These are phyloP conservation scores for Nemania sp. DNA, from an alignment of 2,329 filamentous ascomycete genomes.

Conservation along the genomic window DNA sequence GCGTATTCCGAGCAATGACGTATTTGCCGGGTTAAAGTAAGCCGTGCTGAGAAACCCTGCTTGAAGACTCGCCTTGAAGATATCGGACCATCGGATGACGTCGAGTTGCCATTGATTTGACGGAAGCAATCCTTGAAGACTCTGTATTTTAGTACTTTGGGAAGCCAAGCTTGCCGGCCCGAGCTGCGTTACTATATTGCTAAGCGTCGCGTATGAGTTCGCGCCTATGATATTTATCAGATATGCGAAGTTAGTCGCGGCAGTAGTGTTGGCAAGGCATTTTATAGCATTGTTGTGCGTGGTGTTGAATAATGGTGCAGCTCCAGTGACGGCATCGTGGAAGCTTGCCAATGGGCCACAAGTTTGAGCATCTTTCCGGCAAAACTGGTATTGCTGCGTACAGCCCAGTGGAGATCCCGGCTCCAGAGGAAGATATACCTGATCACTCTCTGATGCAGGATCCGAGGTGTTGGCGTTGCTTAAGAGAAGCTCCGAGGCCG, in stretches of 20 bases:
- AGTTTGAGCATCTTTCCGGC: constrained; percentile 7
- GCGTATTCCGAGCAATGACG: neutral
- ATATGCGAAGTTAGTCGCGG: neutral
- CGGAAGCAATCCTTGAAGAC: constrained; percentile 10
- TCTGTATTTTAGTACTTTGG: neutral
- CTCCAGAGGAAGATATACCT: constrained; percentile 12
- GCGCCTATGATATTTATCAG: neutral
- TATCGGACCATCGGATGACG: constrained; percentile 17
- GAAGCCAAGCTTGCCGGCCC: constrained; percentile 4
- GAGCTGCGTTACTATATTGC: neutral
- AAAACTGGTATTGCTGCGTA: constrained; percentile 35
- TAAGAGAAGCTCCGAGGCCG: neutral
- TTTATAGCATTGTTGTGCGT: constrained; percentile 22
- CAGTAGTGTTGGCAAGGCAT: neutral
- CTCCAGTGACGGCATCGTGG: neutral
- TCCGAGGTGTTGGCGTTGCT: neutral
- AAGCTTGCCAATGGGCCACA: constrained; percentile 23
- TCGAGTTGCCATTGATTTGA: constrained; percentile 36
- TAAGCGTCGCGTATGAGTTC: neutral
- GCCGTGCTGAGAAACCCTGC: constrained; percentile 17
- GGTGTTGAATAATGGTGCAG: constrained; percentile 16
- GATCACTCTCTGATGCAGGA: neutral
- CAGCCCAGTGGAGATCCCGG: constrained; percentile 35
- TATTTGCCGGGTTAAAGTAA: neutral
- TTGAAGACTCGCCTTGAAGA: constrained; percentile 20